A percentile compares a stretch with the other conserved stretches of the same genome.
phyloP scores from a whole-genome alignment of 2,329 filamentous ascomycete genomes.

The Talaromyces sp. region DNA sequence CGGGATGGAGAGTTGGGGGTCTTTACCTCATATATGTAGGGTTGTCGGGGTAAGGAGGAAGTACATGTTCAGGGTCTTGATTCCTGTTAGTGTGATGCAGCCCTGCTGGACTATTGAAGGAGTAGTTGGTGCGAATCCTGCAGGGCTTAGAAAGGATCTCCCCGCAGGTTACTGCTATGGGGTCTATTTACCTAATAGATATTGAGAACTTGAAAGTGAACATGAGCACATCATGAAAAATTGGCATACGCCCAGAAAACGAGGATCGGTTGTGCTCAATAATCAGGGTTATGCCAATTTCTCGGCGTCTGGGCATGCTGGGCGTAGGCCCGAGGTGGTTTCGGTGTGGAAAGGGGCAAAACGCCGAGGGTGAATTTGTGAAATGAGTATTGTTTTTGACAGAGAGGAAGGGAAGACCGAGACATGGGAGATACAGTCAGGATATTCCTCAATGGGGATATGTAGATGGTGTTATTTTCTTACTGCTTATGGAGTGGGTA shows the following conservation, averaged over 20 bases:
- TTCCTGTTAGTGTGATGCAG: no score
- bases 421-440: no score
- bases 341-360: neutral
- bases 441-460: no score
- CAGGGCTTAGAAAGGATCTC: neutral
- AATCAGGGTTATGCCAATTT: slow-evolving; percentile 10
- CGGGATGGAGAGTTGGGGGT: no score
- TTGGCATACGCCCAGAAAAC: slow-evolving; percentile 1
- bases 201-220: slow-evolving; percentile 8
- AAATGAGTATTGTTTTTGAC: no score
- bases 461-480: no score
- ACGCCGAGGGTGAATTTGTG: neutral
- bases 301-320: slow-evolving; percentile 17
- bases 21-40: no score
- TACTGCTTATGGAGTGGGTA: no score
- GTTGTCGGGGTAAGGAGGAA: no score
- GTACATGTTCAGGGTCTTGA: no score
- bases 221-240: neutral
- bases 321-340: slow-evolving; percentile 4
- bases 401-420: no score
- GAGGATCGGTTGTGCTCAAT: neutral
- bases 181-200: slow-evolving; percentile 19
- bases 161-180: neutral
- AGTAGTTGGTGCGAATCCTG: neutral
- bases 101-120: neutral